Evolutionary conservation across 192 early-diverging fungal species (phyloP).

Genomic region (Bifiguratus adelaidae): DNA sequence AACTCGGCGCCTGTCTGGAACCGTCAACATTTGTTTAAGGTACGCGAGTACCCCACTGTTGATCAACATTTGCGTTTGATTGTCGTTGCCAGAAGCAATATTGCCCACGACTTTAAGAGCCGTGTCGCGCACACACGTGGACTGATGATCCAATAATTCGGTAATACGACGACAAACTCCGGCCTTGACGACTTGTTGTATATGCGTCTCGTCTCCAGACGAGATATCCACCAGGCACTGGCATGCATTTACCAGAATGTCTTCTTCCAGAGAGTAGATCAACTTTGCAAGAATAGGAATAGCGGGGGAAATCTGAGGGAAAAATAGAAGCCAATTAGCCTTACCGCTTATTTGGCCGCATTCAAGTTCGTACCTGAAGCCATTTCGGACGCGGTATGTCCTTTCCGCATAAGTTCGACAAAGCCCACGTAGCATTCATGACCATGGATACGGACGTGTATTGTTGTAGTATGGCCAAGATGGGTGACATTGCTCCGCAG

Average conservation of each 20-base stretch:
- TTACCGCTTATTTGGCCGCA: neutral
- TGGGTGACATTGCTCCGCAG: slow-evolving; percentile 2
- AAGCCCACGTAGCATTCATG: slow-evolving; percentile 65
- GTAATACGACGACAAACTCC: slow-evolving; percentile 52
- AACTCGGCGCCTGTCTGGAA: neutral
- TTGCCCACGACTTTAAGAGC: slow-evolving; percentile 59
- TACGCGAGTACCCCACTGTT: slow-evolving; percentile 38
- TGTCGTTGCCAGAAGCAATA: slow-evolving; percentile 66
- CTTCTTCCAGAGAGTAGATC: slow-evolving; percentile 49
- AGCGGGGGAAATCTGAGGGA: slow-evolving; percentile 1
- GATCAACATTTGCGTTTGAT: slow-evolving; percentile 59
- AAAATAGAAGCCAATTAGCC: neutral
- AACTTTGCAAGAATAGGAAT: slow-evolving; percentile 34
- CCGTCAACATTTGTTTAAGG: slow-evolving; percentile 29
- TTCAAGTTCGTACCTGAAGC: slow-evolving; percentile 23
- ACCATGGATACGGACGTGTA: slow-evolving; percentile 23
- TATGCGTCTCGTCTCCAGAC: slow-evolving; percentile 57
- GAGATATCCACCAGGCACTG: slow-evolving; percentile 70
- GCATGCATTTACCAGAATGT: slow-evolving; percentile 62
- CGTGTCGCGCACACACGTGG: slow-evolving; percentile 46
- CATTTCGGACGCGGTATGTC: slow-evolving; percentile 63
- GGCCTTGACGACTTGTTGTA: slow-evolving; percentile 57
- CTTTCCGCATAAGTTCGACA: slow-evolving; percentile 67
- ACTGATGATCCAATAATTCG: slow-evolving; percentile 40
- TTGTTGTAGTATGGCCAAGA: slow-evolving; percentile 8